A percentile compares a stretch with the other conserved stretches of the same genome.
These are phyloP conservation scores for Podospora conica DNA, from an alignment of 495 filamentous ascomycete species.

Conservation along the genomic window DNA sequence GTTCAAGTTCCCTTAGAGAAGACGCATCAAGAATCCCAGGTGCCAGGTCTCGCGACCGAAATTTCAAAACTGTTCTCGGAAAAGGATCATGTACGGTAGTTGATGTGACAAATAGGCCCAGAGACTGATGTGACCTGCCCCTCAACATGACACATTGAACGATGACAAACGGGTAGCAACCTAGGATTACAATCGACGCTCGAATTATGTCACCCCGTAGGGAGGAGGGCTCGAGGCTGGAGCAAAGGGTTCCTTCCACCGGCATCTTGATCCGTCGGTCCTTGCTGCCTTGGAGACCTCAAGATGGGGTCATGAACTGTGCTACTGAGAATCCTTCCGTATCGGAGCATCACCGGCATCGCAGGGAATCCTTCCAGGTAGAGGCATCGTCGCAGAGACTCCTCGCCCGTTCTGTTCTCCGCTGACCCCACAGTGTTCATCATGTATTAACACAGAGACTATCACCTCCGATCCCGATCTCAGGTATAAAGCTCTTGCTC, in stretches of 20 bases:
- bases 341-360: neutral
- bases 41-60: no score
- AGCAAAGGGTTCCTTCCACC: neutral
- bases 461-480: neutral
- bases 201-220: neutral
- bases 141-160: neutral
- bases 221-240: neutral
- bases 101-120: neutral
- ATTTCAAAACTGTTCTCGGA: no score
- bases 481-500: neutral
- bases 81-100: no score
- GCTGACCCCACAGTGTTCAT: no score
- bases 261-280: neutral
- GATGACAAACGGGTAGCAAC: neutral
- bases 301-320: fast-evolving
- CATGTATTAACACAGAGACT: no score
- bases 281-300: neutral
- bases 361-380: no score
- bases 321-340: neutral
- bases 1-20: no score
- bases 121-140: neutral
- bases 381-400: neutral
- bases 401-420: no score
- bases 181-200: no score
- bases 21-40: no score